Percentiles rank a stretch among this genome's conserved stretches.
These are phyloP conservation scores for Asterella californica DNA, from an alignment of 225 moss, liverwort and hornwort genomes.

Conservation along the genomic window DNA sequence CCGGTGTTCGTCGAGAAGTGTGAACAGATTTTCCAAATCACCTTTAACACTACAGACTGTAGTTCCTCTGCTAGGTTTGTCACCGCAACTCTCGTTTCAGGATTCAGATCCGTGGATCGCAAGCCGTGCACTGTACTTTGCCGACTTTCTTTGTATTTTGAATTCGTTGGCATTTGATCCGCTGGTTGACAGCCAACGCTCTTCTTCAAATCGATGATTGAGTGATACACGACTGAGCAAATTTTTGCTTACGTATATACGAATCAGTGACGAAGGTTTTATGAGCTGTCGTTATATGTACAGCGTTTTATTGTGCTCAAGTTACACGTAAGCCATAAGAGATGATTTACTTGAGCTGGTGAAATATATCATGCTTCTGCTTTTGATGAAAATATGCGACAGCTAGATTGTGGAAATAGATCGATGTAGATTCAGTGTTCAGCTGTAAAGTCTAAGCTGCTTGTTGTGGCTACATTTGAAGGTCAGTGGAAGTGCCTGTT, in stretches of 20 bases:
- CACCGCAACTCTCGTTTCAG: background rate
- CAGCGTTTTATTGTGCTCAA: background rate
- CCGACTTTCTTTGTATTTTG: too few relatives aligned
- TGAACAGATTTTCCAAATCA: background rate
- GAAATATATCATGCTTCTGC: background rate
- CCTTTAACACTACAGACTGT: background rate
- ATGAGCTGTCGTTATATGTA: background rate
- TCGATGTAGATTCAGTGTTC: background rate
- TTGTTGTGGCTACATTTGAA: background rate
- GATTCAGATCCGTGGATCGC: background rate
- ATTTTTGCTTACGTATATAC: background rate
- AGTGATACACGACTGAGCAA: background rate
- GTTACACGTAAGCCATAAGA: background rate
- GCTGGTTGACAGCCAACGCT: background rate
- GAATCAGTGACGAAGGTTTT: too few relatives aligned
- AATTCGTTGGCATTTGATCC: too few relatives aligned
- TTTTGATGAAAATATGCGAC: background rate
- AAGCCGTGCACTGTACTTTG: background rate
- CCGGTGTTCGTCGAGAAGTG: background rate
- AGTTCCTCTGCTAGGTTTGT: constrained; percentile 12
- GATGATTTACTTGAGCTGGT: background rate
- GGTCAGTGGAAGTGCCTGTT: constrained; percentile 15
- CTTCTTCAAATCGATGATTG: background rate
- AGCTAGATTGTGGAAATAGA: background rate
- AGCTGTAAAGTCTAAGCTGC: background rate